These are phyloP conservation scores for Fusarium drepaniforme DNA, from an alignment of 2,329 filamentous ascomycete species.

Conservation along the genomic window DNA sequence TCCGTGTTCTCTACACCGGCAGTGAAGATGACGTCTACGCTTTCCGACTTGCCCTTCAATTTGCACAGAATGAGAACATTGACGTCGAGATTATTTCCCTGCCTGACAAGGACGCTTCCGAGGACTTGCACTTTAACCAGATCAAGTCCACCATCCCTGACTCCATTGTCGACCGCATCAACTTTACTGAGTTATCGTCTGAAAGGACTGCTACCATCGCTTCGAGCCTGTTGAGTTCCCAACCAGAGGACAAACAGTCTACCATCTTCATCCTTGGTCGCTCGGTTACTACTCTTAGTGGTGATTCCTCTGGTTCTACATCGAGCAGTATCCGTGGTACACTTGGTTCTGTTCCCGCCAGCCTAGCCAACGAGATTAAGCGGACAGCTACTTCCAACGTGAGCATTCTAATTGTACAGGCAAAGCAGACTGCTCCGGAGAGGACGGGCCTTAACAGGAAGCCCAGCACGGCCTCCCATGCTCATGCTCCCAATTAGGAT, in stretches of 20 bases:
- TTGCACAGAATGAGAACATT: constrained; percentile 72
- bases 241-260: constrained; percentile 5
- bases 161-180: not conserved
- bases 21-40: constrained; percentile 85
- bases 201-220: constrained; percentile 18
- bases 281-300: not conserved
- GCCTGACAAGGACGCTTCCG: not conserved
- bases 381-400: not conserved
- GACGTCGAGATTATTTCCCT: constrained; percentile 16
- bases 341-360: constrained; percentile 10
- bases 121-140: constrained; percentile 10
- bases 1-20: constrained; percentile 89
- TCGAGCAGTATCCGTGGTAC: not conserved
- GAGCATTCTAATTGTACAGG: constrained; percentile 18
- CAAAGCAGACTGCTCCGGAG: not conserved
- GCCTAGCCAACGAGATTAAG: constrained; percentile 16
- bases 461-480: constrained; percentile 4
- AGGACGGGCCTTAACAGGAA: not conserved
- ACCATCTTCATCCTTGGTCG: constrained; percentile 23
- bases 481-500: not conserved
- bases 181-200: constrained; percentile 23
- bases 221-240: not conserved
- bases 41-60: constrained; percentile 82
- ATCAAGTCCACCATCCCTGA: constrained; percentile 15
- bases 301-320: constrained; percentile 2